Evolutionary conservation across 2,329 filamentous ascomycete genomes (phyloP).

Genomic region (Fonsecaea pedrosoi): DNA sequence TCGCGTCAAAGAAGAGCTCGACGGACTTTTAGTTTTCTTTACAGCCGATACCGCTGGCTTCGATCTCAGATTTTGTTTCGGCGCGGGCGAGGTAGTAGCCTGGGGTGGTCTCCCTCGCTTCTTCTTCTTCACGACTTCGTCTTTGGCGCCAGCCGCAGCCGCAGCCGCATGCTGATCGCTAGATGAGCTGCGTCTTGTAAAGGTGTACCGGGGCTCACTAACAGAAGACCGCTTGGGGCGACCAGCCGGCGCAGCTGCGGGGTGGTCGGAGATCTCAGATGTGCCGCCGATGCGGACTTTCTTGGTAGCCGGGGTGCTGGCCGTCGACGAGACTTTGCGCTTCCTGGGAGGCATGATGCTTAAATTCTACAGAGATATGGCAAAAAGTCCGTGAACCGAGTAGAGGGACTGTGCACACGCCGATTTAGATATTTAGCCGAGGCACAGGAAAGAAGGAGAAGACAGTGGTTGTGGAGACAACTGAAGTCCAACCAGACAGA

Average conservation of each 20-base stretch:
- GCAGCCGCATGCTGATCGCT: constrained; percentile 14
- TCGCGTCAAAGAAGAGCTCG: not conserved
- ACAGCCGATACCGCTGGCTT: not conserved
- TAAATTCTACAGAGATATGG: not conserved
- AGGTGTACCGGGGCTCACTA: constrained; percentile 33
- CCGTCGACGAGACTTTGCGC: constrained; percentile 27
- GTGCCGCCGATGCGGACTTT: constrained; percentile 32
- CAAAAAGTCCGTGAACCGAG: not conserved
- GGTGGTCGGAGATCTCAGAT: constrained; percentile 20
- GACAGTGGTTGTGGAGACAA: no score
- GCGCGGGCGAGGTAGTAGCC: constrained; percentile 8
- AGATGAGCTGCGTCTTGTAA: constrained; percentile 22
- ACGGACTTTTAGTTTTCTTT: constrained; percentile 14
- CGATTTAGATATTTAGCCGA: no score
- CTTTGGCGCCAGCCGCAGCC: constrained; percentile 5
- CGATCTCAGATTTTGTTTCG: constrained; percentile 1
- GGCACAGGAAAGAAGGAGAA: no score
- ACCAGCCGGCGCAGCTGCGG: constrained; percentile 22
- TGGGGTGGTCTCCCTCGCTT: constrained; percentile 24
- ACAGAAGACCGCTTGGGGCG: constrained; percentile 35
- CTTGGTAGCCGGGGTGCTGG: constrained; percentile 21
- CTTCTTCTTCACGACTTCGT: constrained; percentile 9
- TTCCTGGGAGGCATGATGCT: constrained; percentile 31
- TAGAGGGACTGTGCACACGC: no score
- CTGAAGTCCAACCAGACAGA: no score